phyloP scores from a whole-genome alignment of 371 early-diverging fungal species.

The Mucor irregularis region DNA sequence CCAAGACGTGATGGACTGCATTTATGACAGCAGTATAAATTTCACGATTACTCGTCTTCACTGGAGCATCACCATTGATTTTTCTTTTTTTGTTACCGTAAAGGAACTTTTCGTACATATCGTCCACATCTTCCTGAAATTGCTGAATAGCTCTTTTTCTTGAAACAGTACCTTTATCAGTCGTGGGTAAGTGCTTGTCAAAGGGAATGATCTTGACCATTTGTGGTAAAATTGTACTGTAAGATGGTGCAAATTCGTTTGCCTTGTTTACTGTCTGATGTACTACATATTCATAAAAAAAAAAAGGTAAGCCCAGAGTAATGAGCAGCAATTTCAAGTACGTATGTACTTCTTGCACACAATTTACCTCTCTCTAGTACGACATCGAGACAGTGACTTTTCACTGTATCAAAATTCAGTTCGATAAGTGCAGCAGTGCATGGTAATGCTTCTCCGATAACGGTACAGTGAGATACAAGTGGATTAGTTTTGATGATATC shows the following conservation, averaged over 20 bases:
- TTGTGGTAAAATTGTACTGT: constrained; percentile 34
- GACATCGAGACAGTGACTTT: neutral
- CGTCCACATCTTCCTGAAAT: constrained; percentile 18
- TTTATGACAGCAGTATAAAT: no score
- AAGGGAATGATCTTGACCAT: constrained; percentile 44
- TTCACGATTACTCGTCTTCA: neutral
- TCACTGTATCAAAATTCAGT: neutral
- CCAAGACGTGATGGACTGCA: neutral
- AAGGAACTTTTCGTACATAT: constrained; percentile 25
- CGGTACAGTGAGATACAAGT: constrained; percentile 20
- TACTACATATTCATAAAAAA: neutral
- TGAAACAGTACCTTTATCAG: constrained; percentile 35
- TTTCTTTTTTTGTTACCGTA: neutral
- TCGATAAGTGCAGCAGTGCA: constrained; percentile 31
- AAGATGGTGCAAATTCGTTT: constrained; percentile 32
- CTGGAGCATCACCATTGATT: neutral
- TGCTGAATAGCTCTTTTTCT: constrained; percentile 6
- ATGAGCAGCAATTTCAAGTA: neutral
- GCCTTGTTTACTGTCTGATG: constrained; percentile 27
- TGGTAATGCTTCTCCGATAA: constrained; percentile 29
- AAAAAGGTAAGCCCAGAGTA: neutral
- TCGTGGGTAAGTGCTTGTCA: constrained; percentile 16
- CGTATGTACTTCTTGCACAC: no score
- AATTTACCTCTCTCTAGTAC: no score
- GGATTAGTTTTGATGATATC: constrained; percentile 10